A percentile compares a stretch with the other conserved stretches of the same genome.
phyloP scores from a whole-genome alignment of 352 stramenopile genomes.

The Phytophthora syringae region DNA sequence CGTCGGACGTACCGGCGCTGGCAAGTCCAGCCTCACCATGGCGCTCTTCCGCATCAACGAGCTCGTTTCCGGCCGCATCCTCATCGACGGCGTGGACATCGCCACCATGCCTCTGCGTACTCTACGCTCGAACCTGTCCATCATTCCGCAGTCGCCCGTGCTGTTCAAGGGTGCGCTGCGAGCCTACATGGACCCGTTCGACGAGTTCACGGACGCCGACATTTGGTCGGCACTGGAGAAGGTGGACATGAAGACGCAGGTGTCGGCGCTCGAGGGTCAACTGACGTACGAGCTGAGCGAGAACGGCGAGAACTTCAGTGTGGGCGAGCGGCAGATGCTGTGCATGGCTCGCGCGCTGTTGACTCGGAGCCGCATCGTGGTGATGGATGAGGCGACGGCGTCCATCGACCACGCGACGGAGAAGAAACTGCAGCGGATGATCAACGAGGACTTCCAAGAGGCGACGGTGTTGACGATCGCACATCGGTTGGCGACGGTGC shows the following conservation, averaged over 20 bases:
- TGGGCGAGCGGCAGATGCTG: too few species aligned
- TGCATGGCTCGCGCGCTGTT: too few species aligned
- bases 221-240: conserved; percentile 80
- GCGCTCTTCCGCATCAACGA: conserved; percentile 91
- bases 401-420: too few species aligned
- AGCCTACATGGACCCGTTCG: conserved; percentile 91
- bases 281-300: conserved; percentile 25
- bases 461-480: too few species aligned
- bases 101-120: conserved; percentile 35
- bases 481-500: too few species aligned
- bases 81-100: conserved; percentile 53
- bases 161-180: conserved; percentile 91
- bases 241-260: conserved; percentile 66
- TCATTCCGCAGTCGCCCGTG: conserved; percentile 80
- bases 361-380: too few species aligned
- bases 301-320: conserved; percentile 22
- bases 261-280: conserved; percentile 23
- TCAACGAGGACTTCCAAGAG: too few species aligned
- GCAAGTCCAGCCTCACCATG: conserved; percentile 87
- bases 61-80: conserved; percentile 52
- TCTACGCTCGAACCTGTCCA: conserved; percentile 41
- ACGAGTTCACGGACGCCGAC: conserved; percentile 74
- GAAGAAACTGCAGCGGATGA: too few species aligned
- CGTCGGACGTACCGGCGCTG: conserved; percentile 86
- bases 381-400: too few species aligned